Evolutionary conservation across 331 rosid genomes (phyloP).

Genomic region (Pyrus hybrid): DNA sequence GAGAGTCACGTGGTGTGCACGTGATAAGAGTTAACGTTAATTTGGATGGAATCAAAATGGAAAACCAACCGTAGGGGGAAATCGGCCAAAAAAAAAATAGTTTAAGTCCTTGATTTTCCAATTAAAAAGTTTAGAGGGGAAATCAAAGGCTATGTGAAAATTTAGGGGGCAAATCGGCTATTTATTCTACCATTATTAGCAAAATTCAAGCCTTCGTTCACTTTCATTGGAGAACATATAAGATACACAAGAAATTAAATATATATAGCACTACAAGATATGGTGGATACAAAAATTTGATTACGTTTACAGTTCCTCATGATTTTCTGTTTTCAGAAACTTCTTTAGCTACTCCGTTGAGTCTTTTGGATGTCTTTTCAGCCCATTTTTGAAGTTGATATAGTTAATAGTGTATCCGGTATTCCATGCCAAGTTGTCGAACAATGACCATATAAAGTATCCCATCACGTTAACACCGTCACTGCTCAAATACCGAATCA

Average conservation of each 20-base stretch:
- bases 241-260: background rate
- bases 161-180: too few relatives aligned
- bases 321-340: background rate
- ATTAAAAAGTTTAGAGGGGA: too few relatives aligned
- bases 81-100: too few relatives aligned
- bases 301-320: background rate
- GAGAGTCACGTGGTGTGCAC: too few relatives aligned
- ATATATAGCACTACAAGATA: background rate
- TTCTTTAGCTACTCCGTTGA: background rate
- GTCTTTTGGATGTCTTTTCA: background rate
- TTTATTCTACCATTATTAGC: background rate
- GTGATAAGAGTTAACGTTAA: too few relatives aligned
- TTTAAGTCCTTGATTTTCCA: too few relatives aligned
- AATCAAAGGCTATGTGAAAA: too few relatives aligned
- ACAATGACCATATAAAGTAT: background rate
- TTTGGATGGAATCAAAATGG: too few relatives aligned
- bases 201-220: background rate
- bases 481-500: background rate
- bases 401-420: background rate
- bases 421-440: background rate
- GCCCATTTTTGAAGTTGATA: background rate
- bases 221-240: background rate
- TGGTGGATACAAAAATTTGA: background rate
- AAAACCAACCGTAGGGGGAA: too few relatives aligned
- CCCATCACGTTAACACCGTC: slow-evolving; percentile 3